A percentile compares a stretch with the other conserved stretches of the same genome.
These are phyloP conservation scores for Kalmusia sp. DNA, from an alignment of 2,329 filamentous ascomycete species.

Conservation along the genomic window DNA sequence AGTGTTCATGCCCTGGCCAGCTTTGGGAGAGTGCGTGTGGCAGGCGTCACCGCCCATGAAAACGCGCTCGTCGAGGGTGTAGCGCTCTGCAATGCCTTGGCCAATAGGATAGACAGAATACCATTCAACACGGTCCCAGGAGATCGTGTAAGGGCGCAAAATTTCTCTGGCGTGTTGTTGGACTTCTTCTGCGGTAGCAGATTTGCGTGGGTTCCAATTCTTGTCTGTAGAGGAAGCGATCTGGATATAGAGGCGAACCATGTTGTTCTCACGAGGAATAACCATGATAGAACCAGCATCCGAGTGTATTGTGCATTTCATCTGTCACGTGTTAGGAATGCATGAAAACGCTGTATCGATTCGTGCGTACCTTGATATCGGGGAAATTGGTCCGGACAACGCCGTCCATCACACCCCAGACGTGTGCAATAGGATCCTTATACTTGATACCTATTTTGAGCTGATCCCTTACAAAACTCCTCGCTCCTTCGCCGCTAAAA, in stretches of 20 bases:
- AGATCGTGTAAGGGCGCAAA: conserved; percentile 65
- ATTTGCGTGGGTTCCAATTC: conserved; percentile 68
- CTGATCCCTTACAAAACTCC: conserved; percentile 66
- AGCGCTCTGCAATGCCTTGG: conserved; percentile 69
- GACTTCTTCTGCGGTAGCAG: conserved; percentile 65
- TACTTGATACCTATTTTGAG: conserved; percentile 71
- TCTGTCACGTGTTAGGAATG: conserved; percentile 47
- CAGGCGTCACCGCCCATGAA: conserved; percentile 72
- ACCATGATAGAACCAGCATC: conserved; percentile 70
- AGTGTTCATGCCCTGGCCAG: conserved; percentile 70
- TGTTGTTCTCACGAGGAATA: conserved; percentile 62
- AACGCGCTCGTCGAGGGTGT: conserved; percentile 69
- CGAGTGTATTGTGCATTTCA: conserved; percentile 73
- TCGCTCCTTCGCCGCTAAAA: conserved; percentile 68
- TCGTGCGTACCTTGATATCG: conserved; percentile 60
- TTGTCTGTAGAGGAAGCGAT: conserved; percentile 68
- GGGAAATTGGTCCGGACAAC: conserved; percentile 70
- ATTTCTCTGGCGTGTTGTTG: conserved; percentile 65
- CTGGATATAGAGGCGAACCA: conserved; percentile 64
- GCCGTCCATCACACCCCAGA: conserved; percentile 73
- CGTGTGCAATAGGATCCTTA: conserved; percentile 68
- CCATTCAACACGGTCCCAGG: conserved; percentile 71
- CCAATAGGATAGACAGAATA: conserved; percentile 72
- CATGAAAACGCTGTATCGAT: background rate
- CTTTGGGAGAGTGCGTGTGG: conserved; percentile 70